These are phyloP conservation scores for Heimioporus retisporus DNA, from an alignment of 1,284 basidiomycete species.

Conservation along the genomic window DNA sequence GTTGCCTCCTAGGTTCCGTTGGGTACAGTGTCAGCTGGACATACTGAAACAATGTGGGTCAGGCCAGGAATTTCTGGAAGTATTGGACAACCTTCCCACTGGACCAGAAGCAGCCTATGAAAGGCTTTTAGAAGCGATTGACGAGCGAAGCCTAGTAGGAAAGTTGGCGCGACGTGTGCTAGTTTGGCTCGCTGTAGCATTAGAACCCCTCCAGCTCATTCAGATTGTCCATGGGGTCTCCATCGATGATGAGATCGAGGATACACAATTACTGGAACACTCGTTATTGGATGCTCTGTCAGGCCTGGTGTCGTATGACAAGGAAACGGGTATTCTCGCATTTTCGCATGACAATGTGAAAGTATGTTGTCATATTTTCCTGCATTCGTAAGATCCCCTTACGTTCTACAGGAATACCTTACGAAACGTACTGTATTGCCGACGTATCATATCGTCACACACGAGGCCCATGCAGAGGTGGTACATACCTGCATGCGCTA, in stretches of 20 bases:
- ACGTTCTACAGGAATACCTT: conserved; percentile 14
- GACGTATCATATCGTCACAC: background rate
- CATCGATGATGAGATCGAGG: background rate
- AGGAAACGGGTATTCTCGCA: background rate
- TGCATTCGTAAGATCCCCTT: background rate
- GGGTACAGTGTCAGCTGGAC: conserved; percentile 17
- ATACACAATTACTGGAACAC: background rate
- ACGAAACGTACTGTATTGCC: background rate
- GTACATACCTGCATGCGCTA: conserved; percentile 5
- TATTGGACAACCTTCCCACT: background rate
- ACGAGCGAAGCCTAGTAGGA: conserved; percentile 6
- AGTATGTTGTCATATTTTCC: background rate
- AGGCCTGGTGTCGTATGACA: conserved; percentile 12
- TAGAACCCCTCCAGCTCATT: conserved; percentile 3
- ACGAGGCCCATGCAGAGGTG: conserved; percentile 5
- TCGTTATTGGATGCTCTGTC: background rate
- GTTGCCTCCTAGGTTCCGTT: conserved; percentile 6
- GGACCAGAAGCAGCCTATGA: conserved; percentile 5
- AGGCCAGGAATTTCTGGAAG: background rate
- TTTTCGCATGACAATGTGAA: conserved; percentile 11
- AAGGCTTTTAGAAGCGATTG: background rate
- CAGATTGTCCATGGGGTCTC: conserved; percentile 7
- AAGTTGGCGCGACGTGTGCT: conserved; percentile 7
- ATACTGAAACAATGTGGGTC: conserved; percentile 7
- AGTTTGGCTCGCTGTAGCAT: conserved; percentile 7